Evolutionary conservation across 371 early-diverging fungal genomes (phyloP), one percentile per base, ranked within the genome.

Genomic region (Quaeritorhiza haematococci): DNA sequence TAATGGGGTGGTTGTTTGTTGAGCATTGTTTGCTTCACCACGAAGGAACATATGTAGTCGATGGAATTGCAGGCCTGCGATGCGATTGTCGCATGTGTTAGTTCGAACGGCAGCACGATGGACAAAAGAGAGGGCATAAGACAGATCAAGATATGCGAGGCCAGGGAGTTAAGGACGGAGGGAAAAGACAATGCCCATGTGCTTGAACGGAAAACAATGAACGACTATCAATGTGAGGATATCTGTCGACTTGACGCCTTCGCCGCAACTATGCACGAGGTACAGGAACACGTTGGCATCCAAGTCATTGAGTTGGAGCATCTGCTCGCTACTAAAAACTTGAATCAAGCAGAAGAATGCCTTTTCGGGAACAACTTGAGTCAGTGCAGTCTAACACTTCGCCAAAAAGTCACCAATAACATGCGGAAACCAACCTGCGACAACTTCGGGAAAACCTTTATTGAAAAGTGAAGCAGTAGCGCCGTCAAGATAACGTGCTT

Each of bases 1-100:
- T 76, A 78, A 50, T 84, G 84, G 6, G 56, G 61, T 26, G 56
- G 41, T 3, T 51, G 58, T 46, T 69, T 73, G 48, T 71, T 79
- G 53, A 84, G 32, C 1, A 58, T 75, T 0, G 72, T 68, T 64
- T 82, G 77, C 56, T 87, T 78, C n/a, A 89, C 69, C 1, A 89
- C 79, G 64, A 82, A 90, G 0, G 86, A 78, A 33, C 78, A 74
- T 26, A 91, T 76, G 60, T 83, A 76, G 66, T 88, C 87, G 55
- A 91, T 76, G 1, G 86, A 74, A 19, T 82, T 77, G 63, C 91
- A 88, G 0, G 92, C 85, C 32, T 76, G 66, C 0, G 89, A 80
- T 24, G 84, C 83, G 23, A 84, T 72, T 0, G 67, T 53, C 0
- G 71, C n/a, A n/a, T n/a, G n/a, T n/a, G n/a, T n/a, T n/a, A n/a